Percentiles rank a stretch among this genome's conserved stretches.
phyloP scores from a whole-genome alignment of 1,284 basidiomycete genomes.

The Malassezia japonica region DNA sequence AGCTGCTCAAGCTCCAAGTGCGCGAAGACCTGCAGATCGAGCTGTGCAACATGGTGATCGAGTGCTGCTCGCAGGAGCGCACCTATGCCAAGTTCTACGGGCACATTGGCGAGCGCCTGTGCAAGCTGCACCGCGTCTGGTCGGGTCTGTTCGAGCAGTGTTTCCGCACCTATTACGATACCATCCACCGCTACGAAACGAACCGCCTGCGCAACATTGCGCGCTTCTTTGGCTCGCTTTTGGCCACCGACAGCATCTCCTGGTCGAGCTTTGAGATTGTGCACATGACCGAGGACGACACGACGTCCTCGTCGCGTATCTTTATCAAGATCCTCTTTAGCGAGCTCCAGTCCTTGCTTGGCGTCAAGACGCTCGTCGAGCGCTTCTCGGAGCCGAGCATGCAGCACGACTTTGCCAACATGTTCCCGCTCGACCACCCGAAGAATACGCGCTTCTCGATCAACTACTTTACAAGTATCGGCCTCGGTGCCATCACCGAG shows the following conservation, averaged over 20 bases:
- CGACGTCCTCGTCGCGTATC: constrained; percentile 88
- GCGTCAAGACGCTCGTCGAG: constrained; percentile 67
- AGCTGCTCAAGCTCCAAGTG: constrained; percentile 84
- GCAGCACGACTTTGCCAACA: constrained; percentile 62
- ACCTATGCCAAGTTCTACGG: constrained; percentile 95
- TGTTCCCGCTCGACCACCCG: constrained; percentile 93
- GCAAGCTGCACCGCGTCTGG: constrained; percentile 90
- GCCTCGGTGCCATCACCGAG: constrained; percentile 79
- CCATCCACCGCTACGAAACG: constrained; percentile 96
- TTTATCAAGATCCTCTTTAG: constrained; percentile 93
- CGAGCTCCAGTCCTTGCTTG: constrained; percentile 88
- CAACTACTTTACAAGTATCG: constrained; percentile 87
- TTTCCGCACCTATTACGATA: constrained; percentile 83
- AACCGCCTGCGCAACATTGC: constrained; percentile 95
- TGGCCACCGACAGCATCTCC: constrained; percentile 66
- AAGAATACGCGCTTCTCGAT: constrained; percentile 95
- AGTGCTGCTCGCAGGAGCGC: constrained; percentile 98
- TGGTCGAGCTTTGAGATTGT: constrained; percentile 78
- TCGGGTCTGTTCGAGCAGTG: constrained; percentile 77
- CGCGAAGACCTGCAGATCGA: constrained; percentile 59
- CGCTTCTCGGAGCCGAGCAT: constrained; percentile 60
- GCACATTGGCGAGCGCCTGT: constrained; percentile 86
- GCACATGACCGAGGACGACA: constrained; percentile 94
- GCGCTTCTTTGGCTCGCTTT: constrained; percentile 82
- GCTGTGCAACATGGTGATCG: constrained; percentile 94